phyloP scores from a whole-genome alignment of 345 rosid species.

The Eucalyptus sideroxylon region DNA sequence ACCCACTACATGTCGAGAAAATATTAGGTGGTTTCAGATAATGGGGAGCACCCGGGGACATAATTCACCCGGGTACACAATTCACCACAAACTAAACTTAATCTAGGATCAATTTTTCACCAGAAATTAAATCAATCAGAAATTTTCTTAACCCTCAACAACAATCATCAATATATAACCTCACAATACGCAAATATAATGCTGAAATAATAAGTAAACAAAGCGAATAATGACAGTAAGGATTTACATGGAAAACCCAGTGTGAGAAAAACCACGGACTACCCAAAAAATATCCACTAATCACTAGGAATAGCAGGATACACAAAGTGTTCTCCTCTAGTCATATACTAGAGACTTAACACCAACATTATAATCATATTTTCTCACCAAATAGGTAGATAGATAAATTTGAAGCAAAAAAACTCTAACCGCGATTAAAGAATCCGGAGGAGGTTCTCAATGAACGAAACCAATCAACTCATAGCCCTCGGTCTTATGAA shows the following conservation, averaged over 20 bases:
- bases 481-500: accelerated
- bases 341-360: accelerated
- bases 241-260: accelerated
- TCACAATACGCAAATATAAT: too few relatives aligned
- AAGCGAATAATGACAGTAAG: accelerated
- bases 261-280: accelerated
- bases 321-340: too few relatives aligned
- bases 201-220: accelerated
- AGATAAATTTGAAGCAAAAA: accelerated
- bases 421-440: accelerated
- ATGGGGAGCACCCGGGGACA: accelerated
- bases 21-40: too few relatives aligned
- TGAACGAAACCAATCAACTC: too few relatives aligned
- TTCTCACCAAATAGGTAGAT: accelerated
- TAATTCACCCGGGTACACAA: too few relatives aligned
- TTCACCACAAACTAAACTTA: too few relatives aligned
- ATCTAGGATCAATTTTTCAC: accelerated
- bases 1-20: too few relatives aligned
- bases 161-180: too few relatives aligned
- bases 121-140: accelerated
- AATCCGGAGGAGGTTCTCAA: accelerated
- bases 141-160: accelerated
- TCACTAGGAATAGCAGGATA: accelerated
- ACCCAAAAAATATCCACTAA: accelerated
- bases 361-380: too few relatives aligned